A percentile compares a stretch with the other conserved stretches of the same genome.
Conservation (phyloP, 192 early-diverging fungal species). For the Radiomyces spectabilis region DNA sequence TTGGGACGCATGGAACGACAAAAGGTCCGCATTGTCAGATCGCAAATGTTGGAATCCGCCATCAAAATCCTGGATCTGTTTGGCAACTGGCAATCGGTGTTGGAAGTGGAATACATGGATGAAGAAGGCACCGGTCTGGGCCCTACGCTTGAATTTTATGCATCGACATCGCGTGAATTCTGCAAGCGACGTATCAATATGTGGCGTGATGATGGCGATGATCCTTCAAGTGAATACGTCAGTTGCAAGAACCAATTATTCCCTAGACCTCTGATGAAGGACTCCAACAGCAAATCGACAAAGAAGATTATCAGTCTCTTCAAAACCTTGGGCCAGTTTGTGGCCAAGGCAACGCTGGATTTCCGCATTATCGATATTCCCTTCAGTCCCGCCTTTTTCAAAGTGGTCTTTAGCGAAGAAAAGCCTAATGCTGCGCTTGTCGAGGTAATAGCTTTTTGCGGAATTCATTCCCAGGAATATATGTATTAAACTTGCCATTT, state of each 20-base stretch:
- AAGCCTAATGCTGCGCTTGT: not conserved
- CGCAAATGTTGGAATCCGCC: constrained; percentile 73
- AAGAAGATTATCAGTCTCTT: constrained; percentile 56
- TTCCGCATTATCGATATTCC: constrained; percentile 79
- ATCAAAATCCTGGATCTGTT: constrained; percentile 84
- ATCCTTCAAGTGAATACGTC: constrained; percentile 30
- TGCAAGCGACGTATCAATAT: constrained; percentile 48
- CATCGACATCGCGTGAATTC: constrained; percentile 68
- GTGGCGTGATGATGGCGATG: constrained; percentile 58
- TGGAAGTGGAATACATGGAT: constrained; percentile 93
- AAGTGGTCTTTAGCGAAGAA: constrained; percentile 49
- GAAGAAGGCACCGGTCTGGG: constrained; percentile 91
- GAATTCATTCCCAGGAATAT: too few species aligned
- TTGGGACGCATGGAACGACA: constrained; percentile 73
- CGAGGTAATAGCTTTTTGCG: constrained; percentile 11
- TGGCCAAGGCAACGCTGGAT: constrained; percentile 85
- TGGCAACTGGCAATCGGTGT: constrained; percentile 52
- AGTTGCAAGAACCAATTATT: constrained; percentile 43
- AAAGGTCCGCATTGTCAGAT: constrained; percentile 82
- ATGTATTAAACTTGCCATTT: too few species aligned
- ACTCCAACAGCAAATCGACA: constrained; percentile 13
- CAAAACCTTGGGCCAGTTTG: constrained; percentile 72
- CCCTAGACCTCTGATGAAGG: constrained; percentile 32
- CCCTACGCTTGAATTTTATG: constrained; percentile 90
- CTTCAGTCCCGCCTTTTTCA: constrained; percentile 68